These are phyloP conservation scores for Trametes maxima DNA, from an alignment of 768 basidiomycete genomes.

Conservation along the genomic window DNA sequence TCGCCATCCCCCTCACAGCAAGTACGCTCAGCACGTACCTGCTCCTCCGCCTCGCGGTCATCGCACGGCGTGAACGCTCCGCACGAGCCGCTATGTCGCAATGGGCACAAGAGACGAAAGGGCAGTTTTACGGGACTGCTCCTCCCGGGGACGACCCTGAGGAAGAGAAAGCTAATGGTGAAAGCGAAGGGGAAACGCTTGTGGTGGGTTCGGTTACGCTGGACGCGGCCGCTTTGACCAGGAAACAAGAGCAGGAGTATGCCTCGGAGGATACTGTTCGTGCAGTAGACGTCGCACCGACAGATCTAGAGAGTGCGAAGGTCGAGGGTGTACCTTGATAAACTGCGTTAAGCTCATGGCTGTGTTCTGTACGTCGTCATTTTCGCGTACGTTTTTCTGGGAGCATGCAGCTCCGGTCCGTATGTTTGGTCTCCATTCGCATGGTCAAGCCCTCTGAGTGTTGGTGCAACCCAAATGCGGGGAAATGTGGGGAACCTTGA, in stretches of 20 bases:
- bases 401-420: no score
- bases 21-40: conserved; percentile 16
- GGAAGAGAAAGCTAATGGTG: not conserved
- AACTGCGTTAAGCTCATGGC: no score
- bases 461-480: no score
- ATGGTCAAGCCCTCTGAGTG: no score
- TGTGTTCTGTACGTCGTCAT: no score
- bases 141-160: not conserved
- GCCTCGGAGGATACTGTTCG: not conserved
- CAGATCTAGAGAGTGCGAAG: not conserved
- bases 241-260: not conserved
- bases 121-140: not conserved
- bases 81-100: conserved; percentile 12
- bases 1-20: conserved; percentile 17
- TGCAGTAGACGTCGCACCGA: not conserved
- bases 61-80: conserved; percentile 18
- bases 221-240: not conserved
- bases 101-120: conserved; percentile 22
- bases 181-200: conserved; percentile 3
- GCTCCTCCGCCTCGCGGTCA: conserved; percentile 11
- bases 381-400: no score
- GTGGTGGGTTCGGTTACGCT: conserved; percentile 1
- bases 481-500: no score
- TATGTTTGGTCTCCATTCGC: no score
- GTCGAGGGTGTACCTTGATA: not conserved